Percentiles rank a stretch among this genome's conserved stretches.
phyloP scores from a whole-genome alignment of 306 rosid species.

The Vigna reflexopilosa region DNA sequence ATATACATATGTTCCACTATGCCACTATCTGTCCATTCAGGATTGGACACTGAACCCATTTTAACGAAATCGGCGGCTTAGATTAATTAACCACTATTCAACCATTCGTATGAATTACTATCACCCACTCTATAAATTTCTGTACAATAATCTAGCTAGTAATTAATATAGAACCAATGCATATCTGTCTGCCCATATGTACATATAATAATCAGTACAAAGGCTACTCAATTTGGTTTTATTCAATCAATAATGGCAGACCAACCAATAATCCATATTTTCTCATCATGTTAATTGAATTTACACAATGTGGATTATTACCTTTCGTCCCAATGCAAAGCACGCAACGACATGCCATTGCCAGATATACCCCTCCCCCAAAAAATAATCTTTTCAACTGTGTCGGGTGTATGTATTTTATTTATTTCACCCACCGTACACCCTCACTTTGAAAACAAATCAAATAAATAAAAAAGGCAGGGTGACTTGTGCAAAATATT shows the following conservation, averaged over 20 bases:
- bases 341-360: not conserved
- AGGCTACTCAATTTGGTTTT: slow-evolving; percentile 33
- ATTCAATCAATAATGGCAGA: slow-evolving; percentile 43
- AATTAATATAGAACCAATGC: slow-evolving; percentile 17
- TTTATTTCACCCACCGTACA: not conserved
- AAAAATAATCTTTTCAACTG: not conserved
- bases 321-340: not conserved
- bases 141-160: not conserved
- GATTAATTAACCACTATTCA: slow-evolving; percentile 26
- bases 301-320: not conserved
- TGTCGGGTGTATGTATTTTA: not conserved
- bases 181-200: slow-evolving; percentile 40
- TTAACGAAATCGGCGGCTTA: slow-evolving; percentile 34
- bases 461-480: not conserved
- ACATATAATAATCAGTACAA: slow-evolving; percentile 36
- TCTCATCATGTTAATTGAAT: slow-evolving; percentile 10
- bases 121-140: not conserved
- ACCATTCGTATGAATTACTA: slow-evolving; percentile 23
- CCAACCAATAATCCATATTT: slow-evolving; percentile 23
- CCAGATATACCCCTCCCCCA: not conserved
- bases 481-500: not conserved
- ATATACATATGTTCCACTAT: slow-evolving; percentile 25
- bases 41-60: slow-evolving; percentile 43
- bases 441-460: not conserved
- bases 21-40: slow-evolving; percentile 33